Percentiles rank a stretch among this genome's conserved stretches.
Conservation (phyloP, 208 protist species). For the Kentomonas sorsogonicus region DNA sequence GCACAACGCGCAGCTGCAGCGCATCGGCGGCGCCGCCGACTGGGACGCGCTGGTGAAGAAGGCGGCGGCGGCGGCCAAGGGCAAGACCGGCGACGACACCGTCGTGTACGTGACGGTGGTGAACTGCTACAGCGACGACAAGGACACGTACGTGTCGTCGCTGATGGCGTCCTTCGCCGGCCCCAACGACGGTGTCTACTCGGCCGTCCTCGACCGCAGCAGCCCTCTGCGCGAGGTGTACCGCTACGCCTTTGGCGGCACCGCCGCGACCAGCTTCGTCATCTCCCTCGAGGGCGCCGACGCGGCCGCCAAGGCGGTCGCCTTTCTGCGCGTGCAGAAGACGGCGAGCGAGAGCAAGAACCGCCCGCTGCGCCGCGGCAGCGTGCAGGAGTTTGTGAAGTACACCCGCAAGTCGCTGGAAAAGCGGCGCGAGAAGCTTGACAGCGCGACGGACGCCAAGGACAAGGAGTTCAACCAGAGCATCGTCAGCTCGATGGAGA, state of each 20-base stretch:
- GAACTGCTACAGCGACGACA: slow-evolving; percentile 23
- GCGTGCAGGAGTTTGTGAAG: slow-evolving; percentile 35
- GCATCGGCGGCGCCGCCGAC: slow-evolving; percentile 7
- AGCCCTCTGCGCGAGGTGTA: slow-evolving; percentile 22
- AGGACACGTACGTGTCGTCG: slow-evolving; percentile 29
- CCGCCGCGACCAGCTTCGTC: slow-evolving; percentile 16
- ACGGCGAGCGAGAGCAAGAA: slow-evolving; percentile 23
- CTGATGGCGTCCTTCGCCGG: slow-evolving; percentile 27
- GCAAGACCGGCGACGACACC: slow-evolving; percentile 25
- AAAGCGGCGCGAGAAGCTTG: slow-evolving; percentile 18
- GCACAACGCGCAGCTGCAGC: slow-evolving; percentile 23
- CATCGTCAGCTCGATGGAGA: slow-evolving; percentile 8
- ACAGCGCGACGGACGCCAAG: slow-evolving; percentile 12
- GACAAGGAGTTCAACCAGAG: slow-evolving; percentile 12
- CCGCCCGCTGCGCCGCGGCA: slow-evolving; percentile 35
- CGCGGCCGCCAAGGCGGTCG: slow-evolving; percentile 15
- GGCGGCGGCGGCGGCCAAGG: slow-evolving; percentile 15
- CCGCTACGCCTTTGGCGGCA: slow-evolving; percentile 58
- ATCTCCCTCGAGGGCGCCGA: slow-evolving; percentile 25
- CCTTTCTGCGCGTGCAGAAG: slow-evolving; percentile 19
- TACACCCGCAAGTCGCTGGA: slow-evolving; percentile 26
- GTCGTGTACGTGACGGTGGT: slow-evolving; percentile 27
- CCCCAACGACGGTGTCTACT: slow-evolving; percentile 18
- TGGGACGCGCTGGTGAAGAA: slow-evolving; percentile 17
- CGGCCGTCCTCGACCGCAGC: slow-evolving; percentile 18